Percentiles rank a stretch among this genome's conserved stretches.
Conservation (phyloP, 208 protist species). For the Endotrypanum monterogeii region DNA sequence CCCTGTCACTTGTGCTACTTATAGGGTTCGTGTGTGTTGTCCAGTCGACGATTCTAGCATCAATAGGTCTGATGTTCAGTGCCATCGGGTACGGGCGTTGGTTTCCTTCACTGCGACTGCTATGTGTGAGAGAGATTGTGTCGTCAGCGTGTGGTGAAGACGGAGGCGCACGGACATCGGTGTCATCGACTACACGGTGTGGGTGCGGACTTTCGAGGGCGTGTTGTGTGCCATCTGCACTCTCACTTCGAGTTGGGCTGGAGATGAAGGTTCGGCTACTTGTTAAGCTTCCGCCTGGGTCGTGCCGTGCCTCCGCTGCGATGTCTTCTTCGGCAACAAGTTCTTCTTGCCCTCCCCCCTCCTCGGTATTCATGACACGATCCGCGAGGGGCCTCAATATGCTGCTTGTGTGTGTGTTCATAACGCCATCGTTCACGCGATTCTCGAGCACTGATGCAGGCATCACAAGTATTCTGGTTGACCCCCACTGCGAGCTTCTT, state of each 20-base stretch:
- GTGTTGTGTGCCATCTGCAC: not conserved
- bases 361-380: not conserved
- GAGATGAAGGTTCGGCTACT: not conserved
- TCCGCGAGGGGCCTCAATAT: not conserved
- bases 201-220: not conserved
- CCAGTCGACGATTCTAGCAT: not conserved
- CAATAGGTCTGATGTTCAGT: not conserved
- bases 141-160: not conserved
- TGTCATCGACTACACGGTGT: not conserved
- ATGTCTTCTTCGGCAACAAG: not conserved
- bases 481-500: not conserved
- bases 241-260: not conserved
- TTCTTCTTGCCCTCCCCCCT: not conserved
- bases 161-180: not conserved
- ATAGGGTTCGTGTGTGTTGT: not conserved
- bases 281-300: not conserved
- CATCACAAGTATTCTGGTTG: not conserved
- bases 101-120: not conserved
- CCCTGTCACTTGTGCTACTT: not conserved
- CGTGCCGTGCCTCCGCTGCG: not conserved
- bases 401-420: not conserved
- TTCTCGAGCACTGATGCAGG: constrained; percentile 16
- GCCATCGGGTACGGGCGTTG: not conserved
- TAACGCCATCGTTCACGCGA: constrained; percentile 4
- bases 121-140: too few relatives aligned